Evolutionary conservation across 106 monocot species (phyloP).

Genomic region (Narthecium ossifragum): DNA sequence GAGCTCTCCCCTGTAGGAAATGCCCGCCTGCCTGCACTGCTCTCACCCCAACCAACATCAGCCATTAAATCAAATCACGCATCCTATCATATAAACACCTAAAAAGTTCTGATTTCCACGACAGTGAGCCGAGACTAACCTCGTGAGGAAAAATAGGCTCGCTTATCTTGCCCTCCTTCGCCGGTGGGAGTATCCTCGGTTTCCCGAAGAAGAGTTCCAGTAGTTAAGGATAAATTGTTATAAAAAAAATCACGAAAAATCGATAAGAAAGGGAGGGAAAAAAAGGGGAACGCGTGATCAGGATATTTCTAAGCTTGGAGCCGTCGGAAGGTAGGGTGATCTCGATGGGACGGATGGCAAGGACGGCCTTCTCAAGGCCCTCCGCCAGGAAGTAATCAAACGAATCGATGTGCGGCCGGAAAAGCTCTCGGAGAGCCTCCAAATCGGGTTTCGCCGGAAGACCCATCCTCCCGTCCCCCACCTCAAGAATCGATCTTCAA

Average conservation of each 20-base stretch:
- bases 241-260: background rate
- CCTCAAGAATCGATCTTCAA: too few relatives aligned
- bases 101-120: constrained; percentile 1
- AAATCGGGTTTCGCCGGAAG: constrained; percentile 16
- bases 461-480: background rate
- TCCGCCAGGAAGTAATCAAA: constrained; percentile 84
- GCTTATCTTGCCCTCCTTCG: constrained; percentile 20
- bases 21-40: constrained; percentile 71
- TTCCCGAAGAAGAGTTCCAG: constrained; percentile 51
- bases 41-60: constrained; percentile 8
- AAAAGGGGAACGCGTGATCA: constrained; percentile 7
- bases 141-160: constrained; percentile 47
- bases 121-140: constrained; percentile 14
- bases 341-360: constrained; percentile 36
- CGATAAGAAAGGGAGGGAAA: background rate
- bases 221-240: constrained; percentile 32
- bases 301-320: constrained; percentile 77
- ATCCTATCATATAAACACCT: background rate
- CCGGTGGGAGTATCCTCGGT: constrained; percentile 27
- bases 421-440: constrained; percentile 42
- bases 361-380: constrained; percentile 52
- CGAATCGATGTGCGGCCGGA: constrained; percentile 83
- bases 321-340: constrained; percentile 23
- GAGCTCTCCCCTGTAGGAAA: constrained; percentile 59
- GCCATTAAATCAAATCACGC: background rate